These are phyloP conservation scores for Colletotrichum noveboracense DNA, from an alignment of 2,329 filamentous ascomycete species.

Conservation along the genomic window DNA sequence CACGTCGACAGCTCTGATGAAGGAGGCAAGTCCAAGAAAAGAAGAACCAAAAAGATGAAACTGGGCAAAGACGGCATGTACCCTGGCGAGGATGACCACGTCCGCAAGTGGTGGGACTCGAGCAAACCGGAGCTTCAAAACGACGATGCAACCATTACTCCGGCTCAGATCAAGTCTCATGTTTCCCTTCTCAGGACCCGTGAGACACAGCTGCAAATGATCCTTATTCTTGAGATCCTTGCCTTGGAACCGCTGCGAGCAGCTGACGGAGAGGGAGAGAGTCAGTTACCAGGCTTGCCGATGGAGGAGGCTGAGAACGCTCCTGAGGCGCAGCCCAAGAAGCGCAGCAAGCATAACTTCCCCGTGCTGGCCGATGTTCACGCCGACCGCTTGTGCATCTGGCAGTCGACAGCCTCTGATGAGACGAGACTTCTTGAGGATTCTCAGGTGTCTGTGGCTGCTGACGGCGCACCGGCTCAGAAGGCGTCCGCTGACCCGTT, in stretches of 20 bases:
- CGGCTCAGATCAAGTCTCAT: conserved; percentile 64
- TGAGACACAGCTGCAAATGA: conserved; percentile 82
- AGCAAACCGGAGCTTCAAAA: conserved; percentile 55
- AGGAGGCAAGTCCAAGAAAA: conserved; percentile 45
- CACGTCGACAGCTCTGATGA: conserved; percentile 62
- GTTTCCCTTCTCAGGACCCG: conserved; percentile 72
- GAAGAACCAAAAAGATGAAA: conserved; percentile 68
- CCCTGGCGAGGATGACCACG: conserved; percentile 65
- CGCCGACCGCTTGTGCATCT: conserved; percentile 81
- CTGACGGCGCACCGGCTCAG: conserved; percentile 41
- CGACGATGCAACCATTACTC: conserved; percentile 49
- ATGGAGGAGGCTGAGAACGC: conserved; percentile 37
- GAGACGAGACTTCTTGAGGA: conserved; percentile 57
- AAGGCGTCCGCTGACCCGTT: conserved; percentile 64
- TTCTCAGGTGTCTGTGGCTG: conserved; percentile 42
- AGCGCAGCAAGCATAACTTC: conserved; percentile 67
- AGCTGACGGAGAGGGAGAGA: conserved; percentile 45
- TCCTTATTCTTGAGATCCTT: conserved; percentile 78
- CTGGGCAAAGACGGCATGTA: conserved; percentile 74
- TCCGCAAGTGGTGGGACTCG: conserved; percentile 74
- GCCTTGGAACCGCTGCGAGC: conserved; percentile 66
- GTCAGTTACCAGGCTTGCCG: conserved; percentile 51
- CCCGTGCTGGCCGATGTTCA: conserved; percentile 73
- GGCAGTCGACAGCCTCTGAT: conserved; percentile 76
- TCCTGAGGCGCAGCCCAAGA: conserved; percentile 49